phyloP scores from a whole-genome alignment of 2,329 filamentous ascomycete species.

The Metarhizium brunneum region DNA sequence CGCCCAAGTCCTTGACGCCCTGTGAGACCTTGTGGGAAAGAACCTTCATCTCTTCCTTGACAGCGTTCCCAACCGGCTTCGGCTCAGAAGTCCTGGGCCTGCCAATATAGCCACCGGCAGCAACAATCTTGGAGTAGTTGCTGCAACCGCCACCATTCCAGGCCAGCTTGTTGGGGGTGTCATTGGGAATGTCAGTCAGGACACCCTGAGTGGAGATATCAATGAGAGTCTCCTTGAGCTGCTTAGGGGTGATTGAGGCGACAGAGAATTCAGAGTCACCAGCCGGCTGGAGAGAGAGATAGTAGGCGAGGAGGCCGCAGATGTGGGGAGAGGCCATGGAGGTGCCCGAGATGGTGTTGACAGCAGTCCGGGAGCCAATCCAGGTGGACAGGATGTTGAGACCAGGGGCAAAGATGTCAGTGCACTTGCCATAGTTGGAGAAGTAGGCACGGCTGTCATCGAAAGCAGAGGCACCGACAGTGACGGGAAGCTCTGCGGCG shows the following conservation, averaged over 20 bases:
- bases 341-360: constrained; percentile 98
- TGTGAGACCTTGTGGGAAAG: constrained; percentile 47
- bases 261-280: constrained; percentile 87
- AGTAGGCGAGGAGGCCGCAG: constrained; percentile 92
- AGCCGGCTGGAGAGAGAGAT: constrained; percentile 89
- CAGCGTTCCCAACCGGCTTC: constrained; percentile 50
- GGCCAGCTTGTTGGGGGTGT: constrained; percentile 90
- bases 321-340: constrained; percentile 99
- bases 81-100: constrained; percentile 36
- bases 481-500: constrained; percentile 83
- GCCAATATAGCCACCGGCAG: constrained; percentile 60
- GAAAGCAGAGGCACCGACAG: constrained; percentile 89
- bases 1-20: constrained; percentile 40
- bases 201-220: constrained; percentile 69
- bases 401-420: constrained; percentile 96
- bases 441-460: constrained; percentile 97
- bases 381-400: constrained; percentile 96
- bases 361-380: constrained; percentile 91
- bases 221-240: constrained; percentile 87
- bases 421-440: constrained; percentile 99
- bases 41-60: constrained; percentile 52
- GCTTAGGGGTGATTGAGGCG: constrained; percentile 79
- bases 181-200: constrained; percentile 71
- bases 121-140: constrained; percentile 81
- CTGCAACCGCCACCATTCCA: constrained; percentile 96